A percentile compares a stretch with the other conserved stretches of the same genome.
phyloP scores from a whole-genome alignment of 768 basidiomycete genomes.

The Hericium alpestre region DNA sequence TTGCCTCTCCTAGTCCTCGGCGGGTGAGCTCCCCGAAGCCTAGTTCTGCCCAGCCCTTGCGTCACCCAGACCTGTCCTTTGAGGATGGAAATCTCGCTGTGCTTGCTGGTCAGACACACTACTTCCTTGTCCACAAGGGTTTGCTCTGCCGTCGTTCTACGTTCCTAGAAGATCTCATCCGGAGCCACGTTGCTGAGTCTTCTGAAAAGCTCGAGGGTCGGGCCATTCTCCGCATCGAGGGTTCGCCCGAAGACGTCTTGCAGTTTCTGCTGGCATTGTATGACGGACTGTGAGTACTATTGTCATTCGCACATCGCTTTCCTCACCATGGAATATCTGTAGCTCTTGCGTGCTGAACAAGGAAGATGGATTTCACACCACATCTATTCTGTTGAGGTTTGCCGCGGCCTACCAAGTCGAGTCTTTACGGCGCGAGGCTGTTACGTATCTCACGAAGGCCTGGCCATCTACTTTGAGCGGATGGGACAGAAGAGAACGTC shows the following conservation, averaged over 20 bases:
- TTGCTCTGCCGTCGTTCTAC: slow-evolving; percentile 54
- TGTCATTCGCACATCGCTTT: background rate
- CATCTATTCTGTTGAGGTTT: slow-evolving; percentile 49
- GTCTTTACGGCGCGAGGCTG: slow-evolving; percentile 44
- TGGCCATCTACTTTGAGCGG: slow-evolving; percentile 56
- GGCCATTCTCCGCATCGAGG: slow-evolving; percentile 43
- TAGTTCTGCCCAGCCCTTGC: background rate
- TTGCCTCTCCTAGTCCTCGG: background rate
- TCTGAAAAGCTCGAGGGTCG: slow-evolving; percentile 40
- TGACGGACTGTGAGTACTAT: slow-evolving; percentile 51
- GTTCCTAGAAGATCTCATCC: slow-evolving; percentile 33
- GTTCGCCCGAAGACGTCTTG: slow-evolving; percentile 45
- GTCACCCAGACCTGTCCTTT: slow-evolving; percentile 50
- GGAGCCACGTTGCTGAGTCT: slow-evolving; percentile 14
- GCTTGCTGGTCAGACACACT: slow-evolving; percentile 36
- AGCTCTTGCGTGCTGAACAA: slow-evolving; percentile 21
- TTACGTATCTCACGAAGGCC: slow-evolving; percentile 36
- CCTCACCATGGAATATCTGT: background rate
- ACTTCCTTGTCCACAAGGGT: slow-evolving; percentile 63
- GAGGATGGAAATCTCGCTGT: slow-evolving; percentile 62
- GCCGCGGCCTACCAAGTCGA: slow-evolving; percentile 55
- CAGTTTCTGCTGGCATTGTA: slow-evolving; percentile 56
- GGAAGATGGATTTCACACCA: slow-evolving; percentile 40
- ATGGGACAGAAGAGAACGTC: slow-evolving; percentile 63
- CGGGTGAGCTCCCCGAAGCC: slow-evolving; percentile 11